Conservation (phyloP, 768 basidiomycete genomes). For the Macrolepiota dolichaula region DNA sequence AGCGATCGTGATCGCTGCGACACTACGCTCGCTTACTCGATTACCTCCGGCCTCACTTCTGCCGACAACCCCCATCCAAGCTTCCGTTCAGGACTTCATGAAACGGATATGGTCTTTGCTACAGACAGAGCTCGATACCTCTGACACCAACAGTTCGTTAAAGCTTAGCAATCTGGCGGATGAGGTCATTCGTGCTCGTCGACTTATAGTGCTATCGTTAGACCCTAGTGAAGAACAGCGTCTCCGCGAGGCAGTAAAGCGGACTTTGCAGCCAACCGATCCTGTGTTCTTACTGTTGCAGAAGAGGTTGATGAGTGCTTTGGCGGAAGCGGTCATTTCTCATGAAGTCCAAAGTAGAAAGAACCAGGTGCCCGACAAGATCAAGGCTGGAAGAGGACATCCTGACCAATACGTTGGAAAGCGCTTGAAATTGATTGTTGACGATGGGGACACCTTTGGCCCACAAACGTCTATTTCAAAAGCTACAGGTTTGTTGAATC, state of each 20-base stretch:
- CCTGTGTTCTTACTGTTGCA: conserved; percentile 67
- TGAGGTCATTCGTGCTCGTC: conserved; percentile 60
- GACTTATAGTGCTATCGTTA: conserved; percentile 18
- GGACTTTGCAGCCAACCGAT: conserved; percentile 57
- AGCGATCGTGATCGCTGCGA: conserved; percentile 62
- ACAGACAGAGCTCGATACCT: conserved; percentile 17
- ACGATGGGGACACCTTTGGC: conserved; percentile 4
- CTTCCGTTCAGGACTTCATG: conserved; percentile 39
- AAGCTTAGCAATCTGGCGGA: conserved; percentile 71
- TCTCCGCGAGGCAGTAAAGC: conserved; percentile 59
- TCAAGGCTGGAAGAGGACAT: conserved; percentile 32
- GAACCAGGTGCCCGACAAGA: conserved; percentile 24
- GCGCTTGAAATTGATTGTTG: conserved; percentile 16
- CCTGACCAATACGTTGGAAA: conserved; percentile 17
- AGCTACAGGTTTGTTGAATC: conserved; percentile 8
- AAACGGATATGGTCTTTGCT: conserved; percentile 65
- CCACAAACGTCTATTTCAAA: neutral
- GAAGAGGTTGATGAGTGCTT: conserved; percentile 47
- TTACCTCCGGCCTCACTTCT: conserved; percentile 23
- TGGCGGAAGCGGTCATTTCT: conserved; percentile 16
- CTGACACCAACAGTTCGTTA: conserved; percentile 28
- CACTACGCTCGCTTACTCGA: conserved; percentile 54
- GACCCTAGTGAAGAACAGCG: conserved; percentile 42
- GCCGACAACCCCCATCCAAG: conserved; percentile 4
- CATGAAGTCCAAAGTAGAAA: neutral